Evolutionary conservation across 495 filamentous ascomycete genomes (phyloP).

Genomic region (Friedmanniomyces endolithicus): DNA sequence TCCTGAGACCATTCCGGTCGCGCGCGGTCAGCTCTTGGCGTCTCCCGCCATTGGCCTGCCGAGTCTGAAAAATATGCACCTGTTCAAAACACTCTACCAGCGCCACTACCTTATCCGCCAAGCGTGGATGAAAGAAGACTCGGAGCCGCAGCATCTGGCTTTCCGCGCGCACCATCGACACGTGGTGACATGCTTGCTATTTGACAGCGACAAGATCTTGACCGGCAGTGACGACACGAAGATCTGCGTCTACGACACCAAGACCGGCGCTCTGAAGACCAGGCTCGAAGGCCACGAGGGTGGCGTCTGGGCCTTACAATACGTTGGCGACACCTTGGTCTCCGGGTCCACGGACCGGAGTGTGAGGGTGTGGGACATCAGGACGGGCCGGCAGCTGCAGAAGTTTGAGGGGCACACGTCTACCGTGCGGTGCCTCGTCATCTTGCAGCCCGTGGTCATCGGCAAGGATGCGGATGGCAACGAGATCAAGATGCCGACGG

Average conservation of each 20-base stretch:
- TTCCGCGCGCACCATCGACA: slow-evolving; percentile 92
- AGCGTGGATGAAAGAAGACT: slow-evolving; percentile 76
- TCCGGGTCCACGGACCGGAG: slow-evolving; percentile 94
- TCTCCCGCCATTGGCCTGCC: slow-evolving; percentile 52
- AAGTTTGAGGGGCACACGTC: slow-evolving; percentile 96
- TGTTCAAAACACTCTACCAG: slow-evolving; percentile 94
- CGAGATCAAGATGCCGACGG: slow-evolving; percentile 74
- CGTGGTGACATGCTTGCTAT: slow-evolving; percentile 95
- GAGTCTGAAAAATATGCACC: slow-evolving; percentile 66
- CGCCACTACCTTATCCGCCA: slow-evolving; percentile 78
- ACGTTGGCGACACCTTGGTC: slow-evolving; percentile 85
- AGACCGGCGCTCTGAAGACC: slow-evolving; percentile 72
- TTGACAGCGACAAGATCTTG: slow-evolving; percentile 93
- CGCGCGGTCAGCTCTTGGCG: neutral
- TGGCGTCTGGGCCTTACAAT: slow-evolving; percentile 95
- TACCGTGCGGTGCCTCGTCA: slow-evolving; percentile 91
- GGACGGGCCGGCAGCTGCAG: slow-evolving; percentile 77
- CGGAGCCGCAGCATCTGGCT: slow-evolving; percentile 85
- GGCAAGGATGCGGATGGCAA: slow-evolving; percentile 61
- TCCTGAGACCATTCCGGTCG: slow-evolving; percentile 31
- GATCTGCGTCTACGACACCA: slow-evolving; percentile 97
- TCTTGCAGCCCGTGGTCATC: slow-evolving; percentile 73
- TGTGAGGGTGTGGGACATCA: slow-evolving; percentile 95
- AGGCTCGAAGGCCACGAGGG: slow-evolving; percentile 88
- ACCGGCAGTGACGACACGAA: slow-evolving; percentile 96